Conservation (phyloP, 768 basidiomycete genomes). For the Symmetrospora coprosmae region DNA sequence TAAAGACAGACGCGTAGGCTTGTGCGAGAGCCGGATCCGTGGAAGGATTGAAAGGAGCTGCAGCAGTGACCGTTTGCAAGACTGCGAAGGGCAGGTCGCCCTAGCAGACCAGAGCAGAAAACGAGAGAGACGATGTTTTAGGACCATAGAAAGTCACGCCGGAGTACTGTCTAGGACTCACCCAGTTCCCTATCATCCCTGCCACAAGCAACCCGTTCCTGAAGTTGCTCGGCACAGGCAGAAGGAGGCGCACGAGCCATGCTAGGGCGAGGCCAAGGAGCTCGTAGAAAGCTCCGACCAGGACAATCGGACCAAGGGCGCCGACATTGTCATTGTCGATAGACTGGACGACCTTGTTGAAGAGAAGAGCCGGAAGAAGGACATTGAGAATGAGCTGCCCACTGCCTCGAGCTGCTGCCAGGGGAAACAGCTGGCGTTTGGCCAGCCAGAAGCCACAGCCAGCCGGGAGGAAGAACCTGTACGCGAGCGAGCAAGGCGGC, state of each 20-base stretch:
- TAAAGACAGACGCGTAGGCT: background rate
- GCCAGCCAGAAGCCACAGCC: background rate
- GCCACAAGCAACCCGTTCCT: background rate
- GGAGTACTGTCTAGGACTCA: background rate
- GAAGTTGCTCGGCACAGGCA: background rate
- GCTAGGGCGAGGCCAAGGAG: background rate
- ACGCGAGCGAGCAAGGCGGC: background rate
- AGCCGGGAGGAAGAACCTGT: background rate
- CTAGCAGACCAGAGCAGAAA: background rate
- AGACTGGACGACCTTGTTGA: background rate
- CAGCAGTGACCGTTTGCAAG: background rate
- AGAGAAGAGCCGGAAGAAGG: background rate
- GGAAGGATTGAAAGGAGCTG: background rate
- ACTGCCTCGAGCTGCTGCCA: background rate
- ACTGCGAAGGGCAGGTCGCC: slow-evolving; percentile 4
- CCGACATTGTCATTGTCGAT: background rate
- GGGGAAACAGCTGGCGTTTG: background rate
- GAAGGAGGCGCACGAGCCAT: background rate
- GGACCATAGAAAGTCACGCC: background rate
- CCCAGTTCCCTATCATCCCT: background rate
- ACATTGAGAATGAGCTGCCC: slow-evolving; percentile 5
- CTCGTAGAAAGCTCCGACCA: background rate
- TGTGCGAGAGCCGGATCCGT: background rate
- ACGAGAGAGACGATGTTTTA: background rate
- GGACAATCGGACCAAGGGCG: background rate